Base-by-base conservation (phyloP, 495 filamentous ascomycete genomes). In the Ramalina peruviana region DNA sequence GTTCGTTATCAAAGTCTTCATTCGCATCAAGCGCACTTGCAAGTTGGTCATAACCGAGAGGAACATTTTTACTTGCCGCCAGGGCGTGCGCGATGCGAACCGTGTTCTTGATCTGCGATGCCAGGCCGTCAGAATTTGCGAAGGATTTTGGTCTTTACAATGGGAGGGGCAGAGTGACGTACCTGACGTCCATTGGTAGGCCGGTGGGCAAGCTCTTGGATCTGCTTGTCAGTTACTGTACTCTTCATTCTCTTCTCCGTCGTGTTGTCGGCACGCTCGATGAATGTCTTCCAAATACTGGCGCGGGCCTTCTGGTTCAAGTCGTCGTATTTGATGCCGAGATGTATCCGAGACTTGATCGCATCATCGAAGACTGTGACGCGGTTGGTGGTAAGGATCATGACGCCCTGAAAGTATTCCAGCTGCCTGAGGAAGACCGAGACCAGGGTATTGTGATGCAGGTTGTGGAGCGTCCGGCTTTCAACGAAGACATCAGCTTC, bases 321-420 rank as follows among this genome's bases (percentile, higher is more conserved):
- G 6, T 49, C 41, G 15, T 57, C 55, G 36, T 58, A 51, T 23
- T 54, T 54, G 21, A 67, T 46, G 11, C 51, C 58, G 26, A 76
- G 60, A 48, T 78, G 72, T 25, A 76, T 66, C 36, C 74, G 67
- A 4, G 69, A 73, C 50, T 68, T 65, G 55, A 78, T 71, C 1
- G 73, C 72, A 54, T 71, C 63, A 54, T 78, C 74, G 39, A 78
- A 67, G 15, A 54, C 60, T 21, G 65, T 65, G 5, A 71, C 61
- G 10, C 59, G 57, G 56, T 79, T 81, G 1, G 74, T 78, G 0
- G 77, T 80, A 1, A 81, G 59, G 53, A 80, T 75, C 4, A 80
- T 65, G 19, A 80, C 75, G 10, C 77, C 77, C 3, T 66, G 52
- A 54, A 78, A 81, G 54, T 75, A 80, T 50, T 80, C 78, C 0